Evolutionary conservation across 345 rosid genomes (phyloP).

Genomic region (Hibiscus syriacus): DNA sequence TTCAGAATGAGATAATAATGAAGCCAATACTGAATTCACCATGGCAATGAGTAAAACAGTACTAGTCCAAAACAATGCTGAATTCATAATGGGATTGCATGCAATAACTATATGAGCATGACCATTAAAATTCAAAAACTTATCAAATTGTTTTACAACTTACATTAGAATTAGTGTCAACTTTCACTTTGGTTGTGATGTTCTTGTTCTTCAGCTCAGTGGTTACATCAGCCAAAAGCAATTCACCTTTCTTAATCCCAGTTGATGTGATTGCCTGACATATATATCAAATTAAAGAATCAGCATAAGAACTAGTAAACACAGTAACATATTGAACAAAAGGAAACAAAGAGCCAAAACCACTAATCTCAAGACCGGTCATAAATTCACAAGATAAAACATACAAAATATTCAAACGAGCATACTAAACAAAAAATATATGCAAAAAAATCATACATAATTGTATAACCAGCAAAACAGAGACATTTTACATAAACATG

Average conservation of each 20-base stretch:
- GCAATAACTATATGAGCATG: neutral
- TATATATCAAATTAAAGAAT: neutral
- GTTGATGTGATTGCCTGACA: slow-evolving; percentile 63
- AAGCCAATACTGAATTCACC: neutral
- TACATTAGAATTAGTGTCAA: slow-evolving; percentile 88
- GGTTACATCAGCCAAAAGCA: slow-evolving; percentile 75
- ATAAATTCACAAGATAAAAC: neutral
- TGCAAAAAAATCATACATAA: neutral
- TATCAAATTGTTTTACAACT: slow-evolving; percentile 13
- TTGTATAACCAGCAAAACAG: neutral
- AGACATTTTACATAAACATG: neutral
- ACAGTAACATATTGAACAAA: neutral
- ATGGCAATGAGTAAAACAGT: neutral
- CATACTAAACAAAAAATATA: neutral
- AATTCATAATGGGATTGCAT: neutral
- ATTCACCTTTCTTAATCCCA: slow-evolving; percentile 64
- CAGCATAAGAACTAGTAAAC: neutral
- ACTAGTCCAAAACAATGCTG: neutral
- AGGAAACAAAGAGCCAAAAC: neutral
- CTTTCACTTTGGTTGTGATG: slow-evolving; percentile 65
- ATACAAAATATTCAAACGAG: too few species aligned
- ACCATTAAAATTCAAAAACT: neutral
- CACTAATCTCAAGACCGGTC: neutral
- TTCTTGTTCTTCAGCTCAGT: slow-evolving; percentile 91
- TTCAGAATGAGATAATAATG: neutral